A percentile compares a stretch with the other conserved stretches of the same genome.
Evolutionary conservation across 2,329 filamentous ascomycete species (phyloP).

Genomic region (Aureobasidium leucospermi): DNA sequence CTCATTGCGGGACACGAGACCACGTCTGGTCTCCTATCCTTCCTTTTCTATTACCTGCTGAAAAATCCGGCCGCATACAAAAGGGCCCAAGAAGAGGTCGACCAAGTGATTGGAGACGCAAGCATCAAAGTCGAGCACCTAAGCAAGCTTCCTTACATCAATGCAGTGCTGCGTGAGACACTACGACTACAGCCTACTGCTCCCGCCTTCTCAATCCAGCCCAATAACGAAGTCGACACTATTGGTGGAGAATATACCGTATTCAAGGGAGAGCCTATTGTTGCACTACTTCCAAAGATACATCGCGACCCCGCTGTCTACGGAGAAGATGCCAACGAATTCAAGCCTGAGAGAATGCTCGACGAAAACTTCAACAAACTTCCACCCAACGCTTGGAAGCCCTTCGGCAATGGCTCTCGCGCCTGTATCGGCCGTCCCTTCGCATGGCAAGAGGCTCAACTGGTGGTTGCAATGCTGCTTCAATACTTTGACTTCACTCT

Average conservation of each 20-base stretch:
- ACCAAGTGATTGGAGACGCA: constrained; percentile 53
- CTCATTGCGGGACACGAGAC: constrained; percentile 66
- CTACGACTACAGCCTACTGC: constrained; percentile 55
- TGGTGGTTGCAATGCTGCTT: constrained; percentile 56
- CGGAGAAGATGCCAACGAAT: constrained; percentile 58
- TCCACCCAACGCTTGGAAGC: constrained; percentile 34
- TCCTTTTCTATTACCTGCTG: constrained; percentile 57
- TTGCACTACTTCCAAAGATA: constrained; percentile 44
- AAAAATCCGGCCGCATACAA: constrained; percentile 54
- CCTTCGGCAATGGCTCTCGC: constrained; percentile 65
- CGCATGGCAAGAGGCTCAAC: constrained; percentile 64
- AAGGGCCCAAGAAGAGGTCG: constrained; percentile 61
- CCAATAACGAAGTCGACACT: constrained; percentile 44
- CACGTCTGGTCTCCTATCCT: constrained; percentile 59
- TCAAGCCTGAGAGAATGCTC: constrained; percentile 65
- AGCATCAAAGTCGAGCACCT: constrained; percentile 55
- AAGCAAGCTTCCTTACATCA: constrained; percentile 57
- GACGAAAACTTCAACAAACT: constrained; percentile 55
- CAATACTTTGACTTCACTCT: constrained; percentile 64
- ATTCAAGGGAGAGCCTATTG: constrained; percentile 43
- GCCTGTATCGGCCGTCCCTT: constrained; percentile 67
- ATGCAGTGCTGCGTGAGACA: constrained; percentile 59
- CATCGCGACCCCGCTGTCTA: constrained; percentile 59
- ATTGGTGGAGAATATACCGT: constrained; percentile 57
- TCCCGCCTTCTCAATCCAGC: constrained; percentile 47